Evolutionary conservation across 1,284 basidiomycete genomes (phyloP), one percentile per base, ranked within the genome.

Genomic region (Ganoderma boninense): DNA sequence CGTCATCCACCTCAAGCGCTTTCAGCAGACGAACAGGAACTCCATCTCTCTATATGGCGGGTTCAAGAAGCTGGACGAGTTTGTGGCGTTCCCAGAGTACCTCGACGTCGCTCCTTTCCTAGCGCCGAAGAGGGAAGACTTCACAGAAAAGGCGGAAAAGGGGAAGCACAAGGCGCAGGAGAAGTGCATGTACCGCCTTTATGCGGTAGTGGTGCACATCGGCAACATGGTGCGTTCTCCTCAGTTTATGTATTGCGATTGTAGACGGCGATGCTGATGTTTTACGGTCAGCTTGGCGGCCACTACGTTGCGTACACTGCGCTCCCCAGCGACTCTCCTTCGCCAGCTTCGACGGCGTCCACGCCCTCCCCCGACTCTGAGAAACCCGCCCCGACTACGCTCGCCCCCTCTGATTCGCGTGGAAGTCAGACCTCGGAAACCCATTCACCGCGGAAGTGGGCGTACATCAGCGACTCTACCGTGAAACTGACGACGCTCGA

Each of bases 1-100:
- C 69, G 94, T 97, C 66, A 89, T 98, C 71, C 97, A 98, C 76
- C 87, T 98, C 64, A 98, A 98, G 84, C 89, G 97, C 43, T 98
- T 98, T 84, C 95, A 97, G 80, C 95, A 96, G 80, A 81, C 87
- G 62, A 80, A 84, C 68, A 85, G 85, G 81, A 82, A 86, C 46
- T 78, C 89, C 77, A 80, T 87, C 72, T 86, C 87, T 38, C 89
- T 90, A 77, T 88, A 87, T 65, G 85, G 85, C 65, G 79, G 79
- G 29, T 92, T 95, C 82, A 96, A 94, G 83, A 97, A 96, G 82
- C 79, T 96, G 69, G 97, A 98, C 73, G 94, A 96, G 77, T 94
- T 90, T 73, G 90, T 98, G 32, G 89, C 93, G 54, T 98, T 97
- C 81, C 96, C 96, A 0, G 93, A 96, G 78, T 86, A 87, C 70